Base-by-base conservation (phyloP, 768 basidiomycete species). In the Auriscalpium microsporum region DNA sequence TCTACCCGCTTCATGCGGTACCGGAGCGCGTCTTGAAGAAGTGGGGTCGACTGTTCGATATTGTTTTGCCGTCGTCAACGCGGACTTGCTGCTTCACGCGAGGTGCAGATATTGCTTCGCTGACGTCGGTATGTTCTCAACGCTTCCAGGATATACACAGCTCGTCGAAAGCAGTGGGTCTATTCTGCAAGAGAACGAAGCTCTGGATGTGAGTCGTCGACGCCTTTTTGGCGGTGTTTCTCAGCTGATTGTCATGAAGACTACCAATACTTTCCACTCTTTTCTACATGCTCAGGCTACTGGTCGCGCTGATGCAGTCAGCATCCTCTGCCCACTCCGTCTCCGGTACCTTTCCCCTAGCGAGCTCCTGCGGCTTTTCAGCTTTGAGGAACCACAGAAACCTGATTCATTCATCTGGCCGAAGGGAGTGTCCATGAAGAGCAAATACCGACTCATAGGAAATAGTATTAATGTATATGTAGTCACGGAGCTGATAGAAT, bases 401-500 rank as follows among this genome's bases (percentile, higher is more conserved):
- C 8, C 49, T 16, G 44, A 42, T 34, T 17, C 49, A 10, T 86
- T 90, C 61, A 54, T 66, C n/a, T 92, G 88, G 87, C 87, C 88
- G 4, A 60, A 67, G 8, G 65, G 65, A 2, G 68, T 87, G 10
- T 82, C 86, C 3, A 76, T 64, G 1, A 90, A 87, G 68, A 80
- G 84, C 10, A 84, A 82, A 64, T 90, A 91, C 60, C 77, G 81
- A 48, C 71, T 90, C 33, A 84, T 91, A 53, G 90, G 90, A 16
- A 92, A 91, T 67, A 90, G 88, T 55, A 82, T 91, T 8, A 91
- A 91, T 67, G 86, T 90, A 8, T 72, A 73, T 54, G 88, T 90
- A 10, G 82, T 91, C 0, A 74, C 77, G 50, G 70, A 73, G 56
- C 71, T 90, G 51, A 76, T 90, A 44, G 67, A 74, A 42, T 86